Conservation (phyloP, 148 eudicot species). For the Suaeda aralocaspica region DNA sequence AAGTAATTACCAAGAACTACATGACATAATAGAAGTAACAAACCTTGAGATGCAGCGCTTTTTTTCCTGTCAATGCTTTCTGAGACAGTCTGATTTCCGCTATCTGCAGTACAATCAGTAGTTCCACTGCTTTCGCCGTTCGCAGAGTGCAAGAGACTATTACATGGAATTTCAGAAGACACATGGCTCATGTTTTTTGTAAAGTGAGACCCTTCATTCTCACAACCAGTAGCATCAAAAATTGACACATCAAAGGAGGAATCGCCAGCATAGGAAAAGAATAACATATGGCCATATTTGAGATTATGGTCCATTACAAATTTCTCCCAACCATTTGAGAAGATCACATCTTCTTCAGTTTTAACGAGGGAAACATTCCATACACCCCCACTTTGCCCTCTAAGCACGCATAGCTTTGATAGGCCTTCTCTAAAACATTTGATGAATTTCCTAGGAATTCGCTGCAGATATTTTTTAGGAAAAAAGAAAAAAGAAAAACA, state of each 20-base stretch:
- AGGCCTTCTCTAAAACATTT: background rate
- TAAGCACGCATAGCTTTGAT: background rate
- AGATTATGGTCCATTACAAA: slow-evolving; percentile 21
- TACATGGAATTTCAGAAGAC: background rate
- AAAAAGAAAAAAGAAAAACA: no score
- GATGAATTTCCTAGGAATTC: slow-evolving; percentile 18
- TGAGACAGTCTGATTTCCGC: no score
- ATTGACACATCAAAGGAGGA: slow-evolving; percentile 11
- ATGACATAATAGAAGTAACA: no score
- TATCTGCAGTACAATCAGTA: background rate
- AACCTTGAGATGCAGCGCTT: no score
- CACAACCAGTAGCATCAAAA: slow-evolving; percentile 11
- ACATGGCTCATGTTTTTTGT: background rate
- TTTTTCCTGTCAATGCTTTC: no score
- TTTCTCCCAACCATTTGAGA: slow-evolving; percentile 16
- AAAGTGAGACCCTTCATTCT: slow-evolving; percentile 16
- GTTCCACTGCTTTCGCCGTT: background rate
- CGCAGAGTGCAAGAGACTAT: background rate
- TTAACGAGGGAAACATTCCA: slow-evolving; percentile 5
- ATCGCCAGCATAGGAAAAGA: background rate
- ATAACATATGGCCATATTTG: background rate
- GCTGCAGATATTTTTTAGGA: no score
- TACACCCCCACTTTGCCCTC: slow-evolving; percentile 13
- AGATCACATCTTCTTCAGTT: background rate
- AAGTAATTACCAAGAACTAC: no score